These are phyloP conservation scores for Aureobasidium subglaciale DNA, from an alignment of 2,329 filamentous ascomycete genomes.

Conservation along the genomic window DNA sequence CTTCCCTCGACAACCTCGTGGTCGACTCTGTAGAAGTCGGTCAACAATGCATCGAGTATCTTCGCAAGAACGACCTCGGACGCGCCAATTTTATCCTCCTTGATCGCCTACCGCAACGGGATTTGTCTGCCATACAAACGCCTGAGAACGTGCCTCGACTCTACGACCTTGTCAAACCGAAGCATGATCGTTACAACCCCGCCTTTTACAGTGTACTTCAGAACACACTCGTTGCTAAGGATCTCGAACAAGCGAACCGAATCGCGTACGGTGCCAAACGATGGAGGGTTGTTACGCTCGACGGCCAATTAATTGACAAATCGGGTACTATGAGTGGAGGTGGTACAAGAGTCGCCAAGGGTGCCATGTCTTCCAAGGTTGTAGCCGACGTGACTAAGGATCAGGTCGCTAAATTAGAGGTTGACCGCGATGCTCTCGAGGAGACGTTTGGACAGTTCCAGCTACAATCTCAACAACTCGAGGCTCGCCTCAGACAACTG, in stretches of 20 bases:
- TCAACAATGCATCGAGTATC: slow-evolving; percentile 95
- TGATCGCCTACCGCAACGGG: slow-evolving; percentile 72
- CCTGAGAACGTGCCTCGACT: slow-evolving; percentile 87
- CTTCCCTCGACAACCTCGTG: slow-evolving; percentile 88
- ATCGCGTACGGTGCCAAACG: slow-evolving; percentile 90
- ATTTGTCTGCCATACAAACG: slow-evolving; percentile 73
- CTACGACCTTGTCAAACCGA: slow-evolving; percentile 86
- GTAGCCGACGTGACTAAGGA: slow-evolving; percentile 82
- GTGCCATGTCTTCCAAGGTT: slow-evolving; percentile 94
- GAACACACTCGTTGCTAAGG: slow-evolving; percentile 86
- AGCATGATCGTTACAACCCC: slow-evolving; percentile 76
- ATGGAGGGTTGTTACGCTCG: slow-evolving; percentile 94
- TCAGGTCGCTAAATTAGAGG: slow-evolving; percentile 78
- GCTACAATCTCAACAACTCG: slow-evolving; percentile 72
- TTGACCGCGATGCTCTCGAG: slow-evolving; percentile 78
- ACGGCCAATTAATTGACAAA: slow-evolving; percentile 93
- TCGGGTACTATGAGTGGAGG: slow-evolving; percentile 98
- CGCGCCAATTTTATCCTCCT: slow-evolving; percentile 95
- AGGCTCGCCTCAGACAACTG: slow-evolving; percentile 63
- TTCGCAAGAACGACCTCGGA: slow-evolving; percentile 94
- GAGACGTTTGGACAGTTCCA: slow-evolving; percentile 77
- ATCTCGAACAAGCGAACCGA: slow-evolving; percentile 91
- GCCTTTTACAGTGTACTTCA: slow-evolving; percentile 95
- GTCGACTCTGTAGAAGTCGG: slow-evolving; percentile 93
- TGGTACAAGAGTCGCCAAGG: slow-evolving; percentile 81